These are phyloP conservation scores for Alternaria sp. DNA, from an alignment of 2,329 filamentous ascomycete species.

Conservation along the genomic window DNA sequence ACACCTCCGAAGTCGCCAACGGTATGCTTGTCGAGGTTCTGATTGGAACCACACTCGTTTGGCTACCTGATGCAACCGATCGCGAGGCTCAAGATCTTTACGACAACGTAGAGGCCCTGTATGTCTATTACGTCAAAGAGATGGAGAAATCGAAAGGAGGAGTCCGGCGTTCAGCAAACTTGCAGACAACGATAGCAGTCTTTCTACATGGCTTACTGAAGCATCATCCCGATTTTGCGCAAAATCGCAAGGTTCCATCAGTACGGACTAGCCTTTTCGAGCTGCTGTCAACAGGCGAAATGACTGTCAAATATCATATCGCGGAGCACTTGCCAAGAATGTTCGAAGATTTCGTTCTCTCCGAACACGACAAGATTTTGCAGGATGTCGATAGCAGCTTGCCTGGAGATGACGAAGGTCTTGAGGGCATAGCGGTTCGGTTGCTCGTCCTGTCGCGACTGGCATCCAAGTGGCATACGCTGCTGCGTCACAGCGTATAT, in stretches of 20 bases:
- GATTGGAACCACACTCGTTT: conserved; percentile 36
- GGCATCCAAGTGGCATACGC: conserved; percentile 82
- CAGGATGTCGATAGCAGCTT: conserved; percentile 81
- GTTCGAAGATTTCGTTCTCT: conserved; percentile 82
- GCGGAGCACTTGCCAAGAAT: conserved; percentile 72
- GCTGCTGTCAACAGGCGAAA: conserved; percentile 70
- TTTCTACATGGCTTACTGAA: conserved; percentile 75
- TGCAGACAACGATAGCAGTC: conserved; percentile 70
- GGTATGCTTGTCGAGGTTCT: conserved; percentile 44
- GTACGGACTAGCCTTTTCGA: conserved; percentile 75
- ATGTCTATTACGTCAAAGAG: conserved; percentile 74
- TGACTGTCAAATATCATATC: conserved; percentile 78
- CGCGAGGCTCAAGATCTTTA: conserved; percentile 54
- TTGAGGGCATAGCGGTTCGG: conserved; percentile 85
- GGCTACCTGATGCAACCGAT: conserved; percentile 30
- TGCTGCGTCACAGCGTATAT: conserved; percentile 86
- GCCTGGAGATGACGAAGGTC: conserved; percentile 72
- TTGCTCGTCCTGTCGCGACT: conserved; percentile 77
- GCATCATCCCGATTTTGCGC: conserved; percentile 70
- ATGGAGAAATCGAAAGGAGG: conserved; percentile 65
- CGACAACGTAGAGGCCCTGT: conserved; percentile 75
- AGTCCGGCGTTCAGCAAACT: conserved; percentile 68
- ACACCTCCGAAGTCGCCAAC: conserved; percentile 48
- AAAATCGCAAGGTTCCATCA: conserved; percentile 64
- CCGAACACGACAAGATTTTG: conserved; percentile 82